phyloP scores from a whole-genome alignment of 345 rosid species.

The Reutealis trisperma region DNA sequence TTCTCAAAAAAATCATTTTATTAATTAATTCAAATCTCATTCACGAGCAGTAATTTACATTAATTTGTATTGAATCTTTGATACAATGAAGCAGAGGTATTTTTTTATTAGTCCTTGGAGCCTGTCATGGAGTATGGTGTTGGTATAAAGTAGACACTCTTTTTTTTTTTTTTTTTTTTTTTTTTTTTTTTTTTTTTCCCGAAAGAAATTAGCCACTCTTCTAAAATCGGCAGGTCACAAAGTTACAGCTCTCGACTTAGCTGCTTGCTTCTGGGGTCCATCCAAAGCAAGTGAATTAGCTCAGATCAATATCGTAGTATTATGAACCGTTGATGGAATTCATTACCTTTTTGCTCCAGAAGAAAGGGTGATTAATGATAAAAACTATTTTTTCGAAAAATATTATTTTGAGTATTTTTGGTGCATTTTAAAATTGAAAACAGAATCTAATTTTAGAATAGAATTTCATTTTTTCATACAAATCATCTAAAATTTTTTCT shows the following conservation, averaged over 20 bases:
- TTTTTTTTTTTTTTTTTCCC: too few relatives aligned
- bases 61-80: too few relatives aligned
- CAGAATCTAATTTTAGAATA: too few relatives aligned
- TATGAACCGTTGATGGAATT: slow-evolving; percentile 40
- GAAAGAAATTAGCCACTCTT: slow-evolving; percentile 2
- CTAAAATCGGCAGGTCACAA: slow-evolving; percentile 32
- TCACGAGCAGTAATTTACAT: too few relatives aligned
- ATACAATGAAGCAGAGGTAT: slow-evolving; percentile 8
- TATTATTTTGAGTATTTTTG: too few relatives aligned
- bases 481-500: too few relatives aligned
- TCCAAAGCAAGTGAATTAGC: slow-evolving; percentile 30
- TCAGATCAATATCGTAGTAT: slow-evolving; percentile 32
- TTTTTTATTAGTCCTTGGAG: slow-evolving; percentile 34
- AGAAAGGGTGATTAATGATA: slow-evolving; percentile 49
- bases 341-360: slow-evolving; percentile 29
- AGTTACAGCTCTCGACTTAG: slow-evolving; percentile 36
- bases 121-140: slow-evolving; percentile 40
- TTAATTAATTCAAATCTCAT: too few relatives aligned
- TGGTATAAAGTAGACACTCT: slow-evolving; percentile 36
- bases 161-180: too few relatives aligned
- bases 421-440: too few relatives aligned
- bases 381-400: too few relatives aligned
- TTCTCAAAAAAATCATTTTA: too few relatives aligned
- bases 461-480: too few relatives aligned
- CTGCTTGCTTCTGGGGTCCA: slow-evolving; percentile 37